Evolutionary conservation across 495 filamentous ascomycete species (phyloP).

Genomic region (Aspergillus ellipticus): DNA sequence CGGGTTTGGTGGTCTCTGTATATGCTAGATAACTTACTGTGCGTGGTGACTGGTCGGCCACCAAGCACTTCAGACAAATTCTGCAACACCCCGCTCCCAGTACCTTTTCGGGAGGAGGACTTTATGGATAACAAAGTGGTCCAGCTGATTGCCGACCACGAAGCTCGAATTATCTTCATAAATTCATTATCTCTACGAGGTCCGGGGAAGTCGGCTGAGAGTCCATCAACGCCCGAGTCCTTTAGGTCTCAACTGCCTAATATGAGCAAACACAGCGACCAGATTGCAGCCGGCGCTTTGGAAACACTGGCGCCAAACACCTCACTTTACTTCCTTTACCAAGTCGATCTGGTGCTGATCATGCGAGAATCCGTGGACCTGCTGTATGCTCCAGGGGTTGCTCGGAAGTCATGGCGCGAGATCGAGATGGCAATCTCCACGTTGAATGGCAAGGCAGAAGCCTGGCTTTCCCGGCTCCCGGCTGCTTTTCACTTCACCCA

Average conservation of each 20-base stretch:
- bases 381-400: constrained; percentile 52
- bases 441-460: constrained; percentile 41
- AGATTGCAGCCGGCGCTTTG: constrained; percentile 17
- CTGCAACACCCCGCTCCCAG: constrained; percentile 52
- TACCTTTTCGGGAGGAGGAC: constrained; percentile 51
- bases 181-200: constrained; percentile 4
- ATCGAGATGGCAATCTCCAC: constrained; percentile 47
- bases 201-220: constrained; percentile 1
- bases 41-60: constrained; percentile 59
- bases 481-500: constrained; percentile 38
- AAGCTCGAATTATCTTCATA: constrained; percentile 24
- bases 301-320: constrained; percentile 26
- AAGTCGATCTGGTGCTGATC: constrained; percentile 41
- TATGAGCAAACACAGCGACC: constrained; percentile 13
- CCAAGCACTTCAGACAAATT: constrained; percentile 48
- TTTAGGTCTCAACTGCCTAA: background rate
- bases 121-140: constrained; percentile 27
- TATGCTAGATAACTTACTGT: constrained; percentile 53
- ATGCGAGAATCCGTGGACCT: constrained; percentile 44
- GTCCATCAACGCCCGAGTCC: background rate
- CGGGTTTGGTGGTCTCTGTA: constrained; percentile 54
- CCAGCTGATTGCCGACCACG: constrained; percentile 29
- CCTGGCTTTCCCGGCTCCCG: constrained; percentile 50
- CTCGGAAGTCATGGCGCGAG: constrained; percentile 46
- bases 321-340: constrained; percentile 43